phyloP scores from a whole-genome alignment of 2,329 filamentous ascomycete species.

The Trichophyton mentagrophytes region DNA sequence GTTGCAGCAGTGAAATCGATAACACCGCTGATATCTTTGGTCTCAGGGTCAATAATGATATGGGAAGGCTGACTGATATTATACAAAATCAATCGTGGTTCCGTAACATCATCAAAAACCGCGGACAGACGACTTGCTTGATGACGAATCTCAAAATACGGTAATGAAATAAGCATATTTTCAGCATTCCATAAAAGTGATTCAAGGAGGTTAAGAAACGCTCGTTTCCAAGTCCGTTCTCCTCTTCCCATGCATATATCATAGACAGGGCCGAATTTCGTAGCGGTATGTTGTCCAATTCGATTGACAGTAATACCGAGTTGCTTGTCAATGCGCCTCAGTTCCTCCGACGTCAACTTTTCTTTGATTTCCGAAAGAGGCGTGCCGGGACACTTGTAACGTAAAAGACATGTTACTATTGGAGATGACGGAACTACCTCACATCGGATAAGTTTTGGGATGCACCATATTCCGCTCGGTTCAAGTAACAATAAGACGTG shows the following conservation, averaged over 20 bases:
- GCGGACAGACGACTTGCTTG: constrained; percentile 34
- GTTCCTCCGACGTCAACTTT: constrained; percentile 20
- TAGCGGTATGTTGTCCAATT: constrained; percentile 35
- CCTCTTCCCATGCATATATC: constrained; percentile 36
- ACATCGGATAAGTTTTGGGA: constrained; percentile 29
- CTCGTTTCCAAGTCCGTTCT: constrained; percentile 40
- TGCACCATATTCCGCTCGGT: constrained; percentile 22
- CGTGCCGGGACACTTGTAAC: constrained; percentile 25
- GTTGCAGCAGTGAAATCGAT: constrained; percentile 42
- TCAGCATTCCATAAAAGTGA: constrained; percentile 44
- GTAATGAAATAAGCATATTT: constrained; percentile 45
- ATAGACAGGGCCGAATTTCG: constrained; percentile 40
- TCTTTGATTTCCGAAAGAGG: constrained; percentile 22
- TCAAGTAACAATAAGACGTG: constrained; percentile 26
- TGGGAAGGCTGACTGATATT: constrained; percentile 39
- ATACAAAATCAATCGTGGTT: constrained; percentile 40
- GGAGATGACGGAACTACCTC: constrained; percentile 19
- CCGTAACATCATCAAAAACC: constrained; percentile 38
- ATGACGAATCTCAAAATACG: constrained; percentile 43
- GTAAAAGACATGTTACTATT: constrained; percentile 26
- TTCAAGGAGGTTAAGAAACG: constrained; percentile 42
- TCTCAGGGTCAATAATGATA: constrained; percentile 39
- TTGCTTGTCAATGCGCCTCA: constrained; percentile 24
- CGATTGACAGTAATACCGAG: constrained; percentile 27
- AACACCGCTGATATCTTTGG: constrained; percentile 38